Conservation (phyloP, 1,284 basidiomycete species). For the Wallemia hederae region DNA sequence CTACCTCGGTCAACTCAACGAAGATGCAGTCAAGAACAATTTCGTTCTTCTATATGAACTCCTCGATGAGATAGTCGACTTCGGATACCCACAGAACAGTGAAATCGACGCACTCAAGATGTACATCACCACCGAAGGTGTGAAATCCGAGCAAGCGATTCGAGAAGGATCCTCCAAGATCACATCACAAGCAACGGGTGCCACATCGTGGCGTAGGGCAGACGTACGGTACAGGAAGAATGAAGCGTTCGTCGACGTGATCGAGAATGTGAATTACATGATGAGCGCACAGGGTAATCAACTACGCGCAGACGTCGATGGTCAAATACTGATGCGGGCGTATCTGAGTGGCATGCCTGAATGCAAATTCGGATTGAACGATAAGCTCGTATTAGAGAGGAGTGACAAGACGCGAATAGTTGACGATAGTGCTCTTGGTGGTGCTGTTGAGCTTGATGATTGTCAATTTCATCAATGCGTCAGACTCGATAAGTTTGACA, state of each 20-base stretch:
- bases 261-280: conserved; percentile 81
- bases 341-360: conserved; percentile 86
- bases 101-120: conserved; percentile 92
- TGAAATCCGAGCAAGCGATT: conserved; percentile 49
- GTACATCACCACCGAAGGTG: conserved; percentile 91
- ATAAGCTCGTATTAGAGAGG: conserved; percentile 87
- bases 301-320: conserved; percentile 88
- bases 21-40: conserved; percentile 95
- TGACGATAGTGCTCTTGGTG: conserved; percentile 19
- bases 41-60: conserved; percentile 90
- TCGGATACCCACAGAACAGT: conserved; percentile 97
- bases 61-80: conserved; percentile 90
- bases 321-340: conserved; percentile 91
- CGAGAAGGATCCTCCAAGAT: conserved; percentile 87
- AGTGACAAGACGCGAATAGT: conserved; percentile 15
- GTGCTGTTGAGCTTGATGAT: conserved; percentile 82
- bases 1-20: conserved; percentile 94
- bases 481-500: conserved; percentile 72
- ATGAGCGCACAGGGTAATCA: conserved; percentile 91
- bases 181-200: conserved; percentile 78
- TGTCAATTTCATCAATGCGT: conserved; percentile 99
- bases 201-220: conserved; percentile 68
- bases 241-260: conserved; percentile 89
- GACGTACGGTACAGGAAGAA: conserved; percentile 98
- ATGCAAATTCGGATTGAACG: conserved; percentile 93